A percentile compares a stretch with the other conserved stretches of the same genome.
phyloP scores from a whole-genome alignment of 768 basidiomycete genomes.

The Tricholoma furcatifolium region DNA sequence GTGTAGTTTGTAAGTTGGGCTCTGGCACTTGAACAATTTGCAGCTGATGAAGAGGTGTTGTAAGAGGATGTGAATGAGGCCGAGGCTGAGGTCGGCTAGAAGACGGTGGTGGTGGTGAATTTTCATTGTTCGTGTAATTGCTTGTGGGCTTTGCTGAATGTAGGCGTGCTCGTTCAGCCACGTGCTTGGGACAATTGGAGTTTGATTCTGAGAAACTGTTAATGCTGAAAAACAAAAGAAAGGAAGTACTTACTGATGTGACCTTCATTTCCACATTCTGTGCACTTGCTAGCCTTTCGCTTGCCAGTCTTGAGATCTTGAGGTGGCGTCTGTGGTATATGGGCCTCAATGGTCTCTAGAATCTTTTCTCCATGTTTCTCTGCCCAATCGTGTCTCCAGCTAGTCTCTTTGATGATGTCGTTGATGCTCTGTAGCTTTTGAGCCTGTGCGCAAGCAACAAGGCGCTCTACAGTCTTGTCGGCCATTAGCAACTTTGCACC shows the following conservation, averaged over 20 bases:
- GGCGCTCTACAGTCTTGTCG: neutral
- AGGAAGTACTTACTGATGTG: neutral
- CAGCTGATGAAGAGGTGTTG: too few relatives aligned
- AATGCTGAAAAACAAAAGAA: neutral
- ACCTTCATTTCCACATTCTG: neutral
- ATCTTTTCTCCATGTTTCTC: neutral
- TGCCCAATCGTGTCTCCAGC: neutral
- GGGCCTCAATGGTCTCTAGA: neutral
- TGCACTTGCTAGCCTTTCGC: too few relatives aligned
- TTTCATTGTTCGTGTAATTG: too few relatives aligned
- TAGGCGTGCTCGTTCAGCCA: too few relatives aligned
- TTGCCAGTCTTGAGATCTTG: too few relatives aligned
- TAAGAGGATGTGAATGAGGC: too few relatives aligned
- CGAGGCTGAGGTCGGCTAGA: too few relatives aligned
- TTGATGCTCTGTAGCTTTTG: neutral
- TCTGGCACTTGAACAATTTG: too few relatives aligned
- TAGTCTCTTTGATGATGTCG: neutral
- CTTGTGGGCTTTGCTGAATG: too few relatives aligned
- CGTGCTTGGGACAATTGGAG: neutral
- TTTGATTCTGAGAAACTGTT: neutral
- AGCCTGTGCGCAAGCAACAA: neutral
- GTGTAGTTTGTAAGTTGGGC: too few relatives aligned
- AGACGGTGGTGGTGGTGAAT: too few relatives aligned
- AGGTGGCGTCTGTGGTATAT: neutral
- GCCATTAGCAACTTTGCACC: conserved; percentile 2